These are phyloP conservation scores for Bipolaris zeicola DNA, from an alignment of 2,329 filamentous ascomycete genomes.

Conservation along the genomic window DNA sequence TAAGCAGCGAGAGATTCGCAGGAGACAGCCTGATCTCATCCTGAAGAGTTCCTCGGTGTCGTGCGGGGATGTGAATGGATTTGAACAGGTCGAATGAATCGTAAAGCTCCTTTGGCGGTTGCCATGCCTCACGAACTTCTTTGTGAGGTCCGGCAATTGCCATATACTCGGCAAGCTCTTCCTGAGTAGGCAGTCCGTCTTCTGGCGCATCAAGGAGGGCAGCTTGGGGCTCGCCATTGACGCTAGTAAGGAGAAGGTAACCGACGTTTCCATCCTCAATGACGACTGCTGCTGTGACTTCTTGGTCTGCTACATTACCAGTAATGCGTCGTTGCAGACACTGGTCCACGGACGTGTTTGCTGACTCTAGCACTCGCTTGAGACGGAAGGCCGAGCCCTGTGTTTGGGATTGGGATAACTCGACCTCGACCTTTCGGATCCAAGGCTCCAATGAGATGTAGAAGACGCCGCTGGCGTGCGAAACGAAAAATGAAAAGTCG, in stretches of 20 bases:
- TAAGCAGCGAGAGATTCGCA: slow-evolving; percentile 72
- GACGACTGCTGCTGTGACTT: slow-evolving; percentile 56
- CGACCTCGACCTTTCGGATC: slow-evolving; percentile 61
- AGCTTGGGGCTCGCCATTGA: slow-evolving; percentile 56
- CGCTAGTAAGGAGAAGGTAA: slow-evolving; percentile 61
- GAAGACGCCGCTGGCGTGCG: slow-evolving; percentile 59
- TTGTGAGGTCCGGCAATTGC: slow-evolving; percentile 20
- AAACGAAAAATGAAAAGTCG: slow-evolving; percentile 65
- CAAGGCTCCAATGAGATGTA: slow-evolving; percentile 63
- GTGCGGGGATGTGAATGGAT: slow-evolving; percentile 64
- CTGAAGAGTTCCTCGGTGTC: slow-evolving; percentile 65
- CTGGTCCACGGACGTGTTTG: slow-evolving; percentile 56
- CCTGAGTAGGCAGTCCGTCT: slow-evolving; percentile 32
- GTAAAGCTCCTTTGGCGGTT: slow-evolving; percentile 66
- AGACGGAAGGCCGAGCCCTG: slow-evolving; percentile 63
- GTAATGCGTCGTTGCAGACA: slow-evolving; percentile 49
- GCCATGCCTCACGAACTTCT: slow-evolving; percentile 70
- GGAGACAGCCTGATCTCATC: slow-evolving; percentile 73
- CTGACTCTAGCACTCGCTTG: slow-evolving; percentile 59
- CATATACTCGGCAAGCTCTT: slow-evolving; percentile 37
- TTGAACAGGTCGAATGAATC: slow-evolving; percentile 61
- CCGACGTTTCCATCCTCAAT: slow-evolving; percentile 63
- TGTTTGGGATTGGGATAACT: slow-evolving; percentile 58
- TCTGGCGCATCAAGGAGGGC: slow-evolving; percentile 59
- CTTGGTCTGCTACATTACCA: slow-evolving; percentile 25